Conservation (phyloP, 116 monocot genomes). For the Trichopus zeylanicus region DNA sequence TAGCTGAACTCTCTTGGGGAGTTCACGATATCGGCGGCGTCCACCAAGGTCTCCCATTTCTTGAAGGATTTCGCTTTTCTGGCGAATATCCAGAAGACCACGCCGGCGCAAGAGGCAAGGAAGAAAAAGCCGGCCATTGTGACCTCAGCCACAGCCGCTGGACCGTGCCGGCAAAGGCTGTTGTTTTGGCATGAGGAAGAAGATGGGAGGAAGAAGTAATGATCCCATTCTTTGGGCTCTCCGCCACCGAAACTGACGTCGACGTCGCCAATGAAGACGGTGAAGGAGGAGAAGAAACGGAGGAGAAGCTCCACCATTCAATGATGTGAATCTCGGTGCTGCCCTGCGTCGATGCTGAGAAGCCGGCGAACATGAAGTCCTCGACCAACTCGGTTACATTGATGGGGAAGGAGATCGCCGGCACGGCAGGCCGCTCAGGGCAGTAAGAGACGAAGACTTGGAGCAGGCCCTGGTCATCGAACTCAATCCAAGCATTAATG, state of each 20-base stretch:
- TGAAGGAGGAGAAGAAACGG: constrained; percentile 16
- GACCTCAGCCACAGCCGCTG: constrained; percentile 68
- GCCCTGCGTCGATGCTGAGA: constrained; percentile 89
- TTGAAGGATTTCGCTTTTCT: constrained; percentile 14
- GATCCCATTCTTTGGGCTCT: constrained; percentile 20
- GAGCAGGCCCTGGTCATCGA: constrained; percentile 22
- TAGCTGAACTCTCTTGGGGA: constrained; percentile 80
- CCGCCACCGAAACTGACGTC: constrained; percentile 6
- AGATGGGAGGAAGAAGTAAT: constrained; percentile 10
- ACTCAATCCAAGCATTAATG: constrained; percentile 82
- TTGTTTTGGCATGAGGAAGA: constrained; percentile 32
- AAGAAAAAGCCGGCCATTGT: constrained; percentile 75
- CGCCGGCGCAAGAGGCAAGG: constrained; percentile 44
- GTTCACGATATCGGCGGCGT: constrained; percentile 43
- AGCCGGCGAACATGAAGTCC: constrained; percentile 74
- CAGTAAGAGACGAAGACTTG: constrained; percentile 75
- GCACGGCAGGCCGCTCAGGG: constrained; percentile 34
- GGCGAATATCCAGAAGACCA: constrained; percentile 44
- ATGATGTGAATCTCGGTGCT: constrained; percentile 90
- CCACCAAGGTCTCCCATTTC: constrained; percentile 23
- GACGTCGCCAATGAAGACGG: constrained; percentile 10
- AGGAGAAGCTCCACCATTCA: constrained; percentile 91
- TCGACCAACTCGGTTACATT: constrained; percentile 43
- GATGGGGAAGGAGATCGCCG: constrained; percentile 44
- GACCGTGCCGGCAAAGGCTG: constrained; percentile 46